Percentiles rank a stretch among this genome's conserved stretches.
These are phyloP conservation scores for Crataegus laevigata DNA, from an alignment of 306 rosid species.

Conservation along the genomic window DNA sequence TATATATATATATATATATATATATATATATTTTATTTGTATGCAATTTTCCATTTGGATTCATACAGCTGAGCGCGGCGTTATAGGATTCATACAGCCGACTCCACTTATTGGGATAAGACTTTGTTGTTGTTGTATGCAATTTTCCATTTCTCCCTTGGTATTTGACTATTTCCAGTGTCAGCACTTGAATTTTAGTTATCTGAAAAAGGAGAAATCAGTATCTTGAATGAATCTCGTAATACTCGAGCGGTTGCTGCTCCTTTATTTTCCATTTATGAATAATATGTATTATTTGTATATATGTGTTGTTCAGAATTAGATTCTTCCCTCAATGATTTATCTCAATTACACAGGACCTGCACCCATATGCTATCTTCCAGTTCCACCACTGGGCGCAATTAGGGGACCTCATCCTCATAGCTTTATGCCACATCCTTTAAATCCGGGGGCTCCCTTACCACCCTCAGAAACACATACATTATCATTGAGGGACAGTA, in stretches of 20 bases:
- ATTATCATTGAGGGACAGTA: conserved; percentile 38
- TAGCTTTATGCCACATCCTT: conserved; percentile 47
- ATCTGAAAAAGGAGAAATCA: not conserved
- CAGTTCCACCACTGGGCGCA: conserved; percentile 57
- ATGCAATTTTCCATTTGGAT: not conserved
- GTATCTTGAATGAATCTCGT: not conserved
- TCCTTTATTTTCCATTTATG: not conserved
- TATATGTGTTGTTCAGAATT: not conserved
- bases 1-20: not conserved
- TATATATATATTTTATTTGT: not conserved
- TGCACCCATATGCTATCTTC: conserved; percentile 57
- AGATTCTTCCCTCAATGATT: conserved; percentile 1
- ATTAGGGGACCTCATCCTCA: conserved; percentile 66
- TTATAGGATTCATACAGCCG: too few species aligned
- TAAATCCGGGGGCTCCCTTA: conserved; percentile 39
- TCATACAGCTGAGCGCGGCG: too few species aligned
- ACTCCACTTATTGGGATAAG: too few species aligned
- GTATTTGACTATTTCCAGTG: not conserved
- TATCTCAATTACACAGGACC: conserved; percentile 46
- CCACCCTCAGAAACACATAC: conserved; percentile 50
- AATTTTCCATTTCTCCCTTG: not conserved
- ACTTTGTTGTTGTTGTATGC: too few species aligned
- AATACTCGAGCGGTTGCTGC: not conserved
- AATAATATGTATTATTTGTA: not conserved
- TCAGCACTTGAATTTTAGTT: not conserved